Base-by-base conservation (phyloP, 1,284 basidiomycete genomes). In the Anthracocystis walkeri region DNA sequence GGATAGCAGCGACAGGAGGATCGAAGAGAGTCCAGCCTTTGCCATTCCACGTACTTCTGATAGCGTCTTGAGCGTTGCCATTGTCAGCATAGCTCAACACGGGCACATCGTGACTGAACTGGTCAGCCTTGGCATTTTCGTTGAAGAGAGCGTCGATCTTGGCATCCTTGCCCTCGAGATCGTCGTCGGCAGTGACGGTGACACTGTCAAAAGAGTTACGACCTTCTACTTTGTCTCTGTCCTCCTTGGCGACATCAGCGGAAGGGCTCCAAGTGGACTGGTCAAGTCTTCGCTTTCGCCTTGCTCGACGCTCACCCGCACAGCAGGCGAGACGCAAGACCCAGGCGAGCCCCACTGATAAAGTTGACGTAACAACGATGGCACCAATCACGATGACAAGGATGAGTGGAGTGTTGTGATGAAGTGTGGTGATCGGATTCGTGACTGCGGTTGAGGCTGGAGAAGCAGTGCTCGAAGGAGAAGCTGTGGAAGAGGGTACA, bases 341-440 rank as follows among this genome's bases (percentile, higher is more conserved):
- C 78, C 78, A 80, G 2, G 76, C 76, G 7, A 77, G 58, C 7
- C 65, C 65, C 20, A 75, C 69, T 5, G 65, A 58, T 6, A 80
- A 45, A 1, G 66, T 79, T 1, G 72, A 65, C 16, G 63, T 51
- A 7, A 71, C 54, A 1, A 80, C 54, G 14, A 80, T 48, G n/a
- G 68, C 64, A 25, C 76, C 73, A 16, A 80, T 49, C 14, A 75
- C 65, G n/a, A 80, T 66, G 42, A 72, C 64, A 20, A 80, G 42
- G 25, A 76, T 60, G 29, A 79, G 55, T 6, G 74, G 78, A 2
- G 46, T 52, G 51, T 77, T 80, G 67, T 73, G 70, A 27, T 53
- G 65, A 25, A 80, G 58, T 11, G 44, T 46, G 11, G 64, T 42
- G 20, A 59, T 45, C n/a, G 59, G 59, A 38, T 63, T 59, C 4